These are phyloP conservation scores for Coprinopsis sp. DNA, from an alignment of 768 basidiomycete genomes.

Conservation along the genomic window DNA sequence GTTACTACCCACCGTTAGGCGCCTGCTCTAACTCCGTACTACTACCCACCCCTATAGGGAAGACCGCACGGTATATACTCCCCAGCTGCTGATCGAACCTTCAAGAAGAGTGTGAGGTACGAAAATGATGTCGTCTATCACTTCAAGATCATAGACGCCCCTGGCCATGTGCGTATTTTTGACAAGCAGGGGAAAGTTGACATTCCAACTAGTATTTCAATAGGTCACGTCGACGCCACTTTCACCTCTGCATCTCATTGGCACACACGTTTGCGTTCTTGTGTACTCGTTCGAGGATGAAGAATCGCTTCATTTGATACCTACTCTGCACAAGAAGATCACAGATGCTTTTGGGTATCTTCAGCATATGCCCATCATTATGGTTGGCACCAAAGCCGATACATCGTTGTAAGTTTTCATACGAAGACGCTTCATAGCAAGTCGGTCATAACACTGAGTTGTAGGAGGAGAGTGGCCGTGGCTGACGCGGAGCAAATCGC, in stretches of 20 bases:
- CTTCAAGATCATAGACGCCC: background rate
- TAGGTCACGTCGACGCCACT: background rate
- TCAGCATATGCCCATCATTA: background rate
- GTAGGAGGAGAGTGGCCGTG: background rate
- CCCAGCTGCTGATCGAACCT: background rate
- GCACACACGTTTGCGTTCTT: background rate
- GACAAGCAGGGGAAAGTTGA: background rate
- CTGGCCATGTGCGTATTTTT: conserved; percentile 1
- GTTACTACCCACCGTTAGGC: background rate
- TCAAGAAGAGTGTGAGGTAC: background rate
- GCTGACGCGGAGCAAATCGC: background rate
- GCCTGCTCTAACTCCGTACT: background rate
- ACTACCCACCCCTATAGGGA: background rate
- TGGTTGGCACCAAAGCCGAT: background rate
- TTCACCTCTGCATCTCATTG: background rate
- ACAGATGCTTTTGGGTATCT: background rate
- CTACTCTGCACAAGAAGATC: background rate
- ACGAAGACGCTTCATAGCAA: background rate
- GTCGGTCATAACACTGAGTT: background rate
- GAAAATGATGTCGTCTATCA: background rate
- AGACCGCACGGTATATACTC: background rate
- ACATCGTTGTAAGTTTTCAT: background rate
- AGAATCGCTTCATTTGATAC: background rate
- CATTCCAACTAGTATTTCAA: background rate
- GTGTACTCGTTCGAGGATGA: background rate